Conservation (phyloP, 2,329 filamentous ascomycete genomes). For the Ceratocystis destructans region DNA sequence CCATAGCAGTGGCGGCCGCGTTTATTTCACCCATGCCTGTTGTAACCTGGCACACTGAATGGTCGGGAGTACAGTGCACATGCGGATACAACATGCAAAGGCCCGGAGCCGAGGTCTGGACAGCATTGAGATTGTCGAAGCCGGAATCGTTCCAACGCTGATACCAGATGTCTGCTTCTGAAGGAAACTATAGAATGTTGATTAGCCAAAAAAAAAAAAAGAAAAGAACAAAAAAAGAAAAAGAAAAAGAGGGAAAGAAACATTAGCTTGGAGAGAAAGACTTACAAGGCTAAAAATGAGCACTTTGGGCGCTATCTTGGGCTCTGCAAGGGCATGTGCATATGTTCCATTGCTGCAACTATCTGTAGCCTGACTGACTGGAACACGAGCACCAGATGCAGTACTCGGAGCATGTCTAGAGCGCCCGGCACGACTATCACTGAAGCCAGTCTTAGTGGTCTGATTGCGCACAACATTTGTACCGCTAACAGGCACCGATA, state of each 20-base stretch:
- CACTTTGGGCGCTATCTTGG: slow-evolving; percentile 41
- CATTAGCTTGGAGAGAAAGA: slow-evolving; percentile 1
- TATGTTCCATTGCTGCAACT: neutral
- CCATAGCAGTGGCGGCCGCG: slow-evolving; percentile 50
- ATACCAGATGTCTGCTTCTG: slow-evolving; percentile 50
- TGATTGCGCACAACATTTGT: neutral
- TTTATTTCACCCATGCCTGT: slow-evolving; percentile 63
- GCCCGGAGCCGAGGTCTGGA: slow-evolving; percentile 46
- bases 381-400: slow-evolving; percentile 8
- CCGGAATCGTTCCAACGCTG: slow-evolving; percentile 32
- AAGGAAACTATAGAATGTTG: slow-evolving; percentile 37
- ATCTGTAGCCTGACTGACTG: neutral
- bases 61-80: slow-evolving; percentile 48
- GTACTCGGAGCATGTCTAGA: neutral
- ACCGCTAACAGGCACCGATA: neutral
- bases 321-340: neutral
- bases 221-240: neutral
- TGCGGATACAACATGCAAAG: slow-evolving; percentile 52
- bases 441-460: neutral
- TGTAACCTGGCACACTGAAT: slow-evolving; percentile 53
- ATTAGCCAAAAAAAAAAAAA: neutral
- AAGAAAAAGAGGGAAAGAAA: neutral
- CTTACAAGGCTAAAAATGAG: slow-evolving; percentile 50
- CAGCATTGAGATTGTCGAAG: slow-evolving; percentile 41
- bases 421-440: neutral